Evolutionary conservation across 371 early-diverging fungal genomes (phyloP), one percentile per base, ranked within the genome.

Genomic region (Circinella umbellata): DNA sequence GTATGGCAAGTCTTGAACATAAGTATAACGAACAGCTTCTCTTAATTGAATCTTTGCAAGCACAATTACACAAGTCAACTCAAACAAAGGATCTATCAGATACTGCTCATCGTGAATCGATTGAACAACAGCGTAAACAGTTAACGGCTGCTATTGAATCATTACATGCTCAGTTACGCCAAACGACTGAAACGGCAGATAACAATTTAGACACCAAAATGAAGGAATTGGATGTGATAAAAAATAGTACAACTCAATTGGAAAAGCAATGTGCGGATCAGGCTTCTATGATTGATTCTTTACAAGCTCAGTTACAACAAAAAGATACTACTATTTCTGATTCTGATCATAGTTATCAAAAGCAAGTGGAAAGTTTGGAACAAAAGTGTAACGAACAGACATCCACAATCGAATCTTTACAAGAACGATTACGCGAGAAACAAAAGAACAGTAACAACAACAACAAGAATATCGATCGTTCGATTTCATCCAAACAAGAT

Each of bases 181-280:
- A 1, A 8, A 57, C 57, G 0, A 57, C 57, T 10, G 35, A 57
- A 34, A 57, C 27, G 6, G 57, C 57, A 57, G 35, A 57, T n/a
- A 57, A 57, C 27, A 57, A 34, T 57, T 27, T 57, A 1, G 57
- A 57, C 7, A 27, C 57, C 11, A 57, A 57, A 14, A 27, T 57
- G 57, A 57, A 57, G 57, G 57, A 57, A 57, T 57, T 57, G 57
- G 35, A 57, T 18, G 34, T n/a, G 14, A 57, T 57, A 6, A 57
- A 57, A 14, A 57, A 13, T 5, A 14, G 57, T 57, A 27, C 57
- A 5, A 34, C 7, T 2, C 11, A 57, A n/a, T n/a, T 57, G 57
- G 57, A 57, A 34, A 57, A 57, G 14, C 57, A 57, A 34, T 57
- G 57, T 1, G 57, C 57, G 5, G 57, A 57, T 57, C 57, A 57